Evolutionary conservation across 2,329 filamentous ascomycete species (phyloP), one percentile per base, ranked within the genome.

Genomic region (Talaromyces sp.): DNA sequence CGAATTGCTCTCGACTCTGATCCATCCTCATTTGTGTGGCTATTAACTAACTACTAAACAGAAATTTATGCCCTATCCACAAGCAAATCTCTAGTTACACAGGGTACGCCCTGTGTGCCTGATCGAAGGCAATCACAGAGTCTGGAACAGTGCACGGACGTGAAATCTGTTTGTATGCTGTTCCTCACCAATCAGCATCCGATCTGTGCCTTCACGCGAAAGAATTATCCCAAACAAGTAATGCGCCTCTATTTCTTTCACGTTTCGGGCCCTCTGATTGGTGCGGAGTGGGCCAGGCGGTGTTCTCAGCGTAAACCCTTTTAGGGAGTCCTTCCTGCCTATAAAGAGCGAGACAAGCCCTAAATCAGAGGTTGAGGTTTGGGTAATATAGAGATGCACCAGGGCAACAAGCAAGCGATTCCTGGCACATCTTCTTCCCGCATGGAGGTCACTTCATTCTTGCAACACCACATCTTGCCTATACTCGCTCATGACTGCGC

Each of bases 201-300:
- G 10, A n/a, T 33, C 61, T 57, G 39, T 58, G 54, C 24, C 27
- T 24, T 56, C 54, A 57, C 33, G 35, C 39, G 54, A 57, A n/a
- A 39, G 31, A 19, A 37, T 45, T 14, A 1, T 24, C 24, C 37
- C 8, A 58, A 41, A 41, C 4, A 16, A 27, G 54, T 14, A 58
- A 58, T 5, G 13, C 54, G 35, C 11, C 54, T 58, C 37, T 39
- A 45, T 59, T 24, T 22, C 19, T 41, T 8, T 58, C 56, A 22
- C 22, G 8, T 2, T 27, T 31, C 9, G 6, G 39, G 11, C 39
- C 3, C 16, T 45, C 56, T 59, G 56, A 43, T 43, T 43, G 37
- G 37, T 45, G 37, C 22, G 14, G 24, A 45, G 37, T 43, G 37
- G n/a, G 14, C n/a, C 16, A 33, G 56, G 39, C 39, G 35, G 22